A percentile compares a stretch with the other conserved stretches of the same genome.
Conservation (phyloP, 2,329 filamentous ascomycete genomes). For the Aspergillus alliaceus region DNA sequence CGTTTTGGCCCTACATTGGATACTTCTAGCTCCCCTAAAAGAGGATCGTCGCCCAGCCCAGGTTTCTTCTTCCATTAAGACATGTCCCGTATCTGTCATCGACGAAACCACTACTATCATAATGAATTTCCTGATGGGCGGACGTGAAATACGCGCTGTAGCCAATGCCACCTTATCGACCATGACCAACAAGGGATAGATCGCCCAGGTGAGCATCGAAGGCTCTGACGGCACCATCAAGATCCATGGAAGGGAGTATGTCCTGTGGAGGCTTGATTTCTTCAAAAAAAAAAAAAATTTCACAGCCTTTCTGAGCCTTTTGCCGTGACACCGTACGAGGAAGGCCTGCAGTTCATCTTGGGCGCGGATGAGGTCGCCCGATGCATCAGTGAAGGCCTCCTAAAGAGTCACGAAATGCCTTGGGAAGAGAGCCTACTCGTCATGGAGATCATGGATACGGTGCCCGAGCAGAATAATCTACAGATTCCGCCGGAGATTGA, state of each 20-base stretch:
- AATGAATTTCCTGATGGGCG: constrained; percentile 61
- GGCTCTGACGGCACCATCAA: constrained; percentile 2
- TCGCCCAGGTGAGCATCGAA: not conserved
- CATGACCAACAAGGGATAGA: not conserved
- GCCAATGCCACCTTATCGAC: not conserved
- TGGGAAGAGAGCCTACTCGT: constrained; percentile 71
- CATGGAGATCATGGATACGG: constrained; percentile 70
- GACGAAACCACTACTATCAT: constrained; percentile 74
- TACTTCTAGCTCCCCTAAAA: constrained; percentile 34
- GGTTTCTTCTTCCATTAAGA: constrained; percentile 47
- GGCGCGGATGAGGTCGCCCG: constrained; percentile 71
- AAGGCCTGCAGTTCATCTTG: constrained; percentile 49
- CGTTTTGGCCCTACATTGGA: constrained; percentile 78
- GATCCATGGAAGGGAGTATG: not conserved
- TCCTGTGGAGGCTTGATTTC: not conserved
- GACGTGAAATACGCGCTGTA: not conserved
- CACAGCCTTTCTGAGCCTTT: not conserved
- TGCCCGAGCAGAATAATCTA: constrained; percentile 56
- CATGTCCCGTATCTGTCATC: constrained; percentile 30
- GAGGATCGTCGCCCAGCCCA: not conserved
- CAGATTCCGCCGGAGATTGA: constrained; percentile 51
- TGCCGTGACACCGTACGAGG: too few relatives aligned
- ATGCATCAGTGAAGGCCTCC: constrained; percentile 67
- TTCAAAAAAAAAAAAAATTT: not conserved
- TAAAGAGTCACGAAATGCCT: constrained; percentile 66